Percentiles rank a stretch among this genome's conserved stretches.
Evolutionary conservation across 2,329 filamentous ascomycete genomes (phyloP).

Genomic region (Shiraia bambusicola): DNA sequence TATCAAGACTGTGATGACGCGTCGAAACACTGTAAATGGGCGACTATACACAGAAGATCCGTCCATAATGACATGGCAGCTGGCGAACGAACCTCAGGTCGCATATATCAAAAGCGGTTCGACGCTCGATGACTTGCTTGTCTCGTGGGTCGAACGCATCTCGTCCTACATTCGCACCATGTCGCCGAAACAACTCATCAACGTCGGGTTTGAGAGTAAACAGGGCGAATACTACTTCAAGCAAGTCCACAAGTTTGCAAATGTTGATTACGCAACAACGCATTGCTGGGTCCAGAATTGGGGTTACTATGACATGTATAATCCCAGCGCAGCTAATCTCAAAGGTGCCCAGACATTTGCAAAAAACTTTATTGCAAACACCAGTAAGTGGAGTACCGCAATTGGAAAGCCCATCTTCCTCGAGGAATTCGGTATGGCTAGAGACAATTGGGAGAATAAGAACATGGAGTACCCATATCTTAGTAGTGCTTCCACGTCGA

Average conservation of each 20-base stretch:
- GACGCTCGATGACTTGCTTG: constrained; percentile 36
- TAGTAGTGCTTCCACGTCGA: constrained; percentile 36
- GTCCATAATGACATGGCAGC: constrained; percentile 47
- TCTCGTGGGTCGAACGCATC: constrained; percentile 42
- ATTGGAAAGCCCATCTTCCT: constrained; percentile 44
- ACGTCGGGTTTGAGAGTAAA: constrained; percentile 43
- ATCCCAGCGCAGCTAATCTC: constrained; percentile 35
- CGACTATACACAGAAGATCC: constrained; percentile 41
- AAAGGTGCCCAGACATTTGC: constrained; percentile 41
- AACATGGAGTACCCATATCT: constrained; percentile 42
- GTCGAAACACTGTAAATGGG: constrained; percentile 42
- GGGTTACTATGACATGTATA: constrained; percentile 45
- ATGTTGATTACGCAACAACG: constrained; percentile 44
- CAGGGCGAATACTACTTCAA: constrained; percentile 46
- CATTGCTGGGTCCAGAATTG: constrained; percentile 47
- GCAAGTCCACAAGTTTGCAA: constrained; percentile 39
- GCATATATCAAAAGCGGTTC: constrained; percentile 23
- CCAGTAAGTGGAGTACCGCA: constrained; percentile 38
- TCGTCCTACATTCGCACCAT: constrained; percentile 41
- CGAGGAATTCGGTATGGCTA: constrained; percentile 46
- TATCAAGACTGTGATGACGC: constrained; percentile 40
- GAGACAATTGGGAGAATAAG: constrained; percentile 45
- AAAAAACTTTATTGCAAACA: constrained; percentile 35
- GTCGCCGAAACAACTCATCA: constrained; percentile 43
- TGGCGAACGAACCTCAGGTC: constrained; percentile 45